Evolutionary conservation across 208 protist genomes (phyloP).

Genomic region (Borovskyia barvae): DNA sequence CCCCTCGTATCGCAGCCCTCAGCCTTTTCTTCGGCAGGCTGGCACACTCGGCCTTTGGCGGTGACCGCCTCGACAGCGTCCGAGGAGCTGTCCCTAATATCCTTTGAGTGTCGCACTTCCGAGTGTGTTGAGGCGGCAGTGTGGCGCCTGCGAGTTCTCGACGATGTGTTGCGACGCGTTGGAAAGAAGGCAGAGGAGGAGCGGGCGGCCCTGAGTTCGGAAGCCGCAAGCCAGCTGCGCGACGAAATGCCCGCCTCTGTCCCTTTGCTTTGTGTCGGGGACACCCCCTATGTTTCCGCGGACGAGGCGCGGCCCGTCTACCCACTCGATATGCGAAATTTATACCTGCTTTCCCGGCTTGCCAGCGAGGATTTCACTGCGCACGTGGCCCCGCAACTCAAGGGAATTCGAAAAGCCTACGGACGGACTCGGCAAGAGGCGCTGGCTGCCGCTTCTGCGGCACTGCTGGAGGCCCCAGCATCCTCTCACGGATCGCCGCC

Average conservation of each 20-base stretch:
- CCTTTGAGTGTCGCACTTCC: slow-evolving; percentile 6
- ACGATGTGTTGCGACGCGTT: slow-evolving; percentile 6
- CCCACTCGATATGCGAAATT: slow-evolving; percentile 60
- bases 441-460: slow-evolving; percentile 3
- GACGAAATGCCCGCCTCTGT: not conserved
- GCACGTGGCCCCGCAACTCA: slow-evolving; percentile 32
- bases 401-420: too few species aligned
- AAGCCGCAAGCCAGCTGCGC: not conserved
- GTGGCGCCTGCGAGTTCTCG: slow-evolving; percentile 17
- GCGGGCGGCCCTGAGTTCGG: not conserved
- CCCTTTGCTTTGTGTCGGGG: slow-evolving; percentile 18
- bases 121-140: not conserved
- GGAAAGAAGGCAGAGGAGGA: not conserved
- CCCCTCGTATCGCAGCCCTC: too few species aligned
- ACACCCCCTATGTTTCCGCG: slow-evolving; percentile 27
- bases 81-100: not conserved
- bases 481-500: not conserved
- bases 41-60: too few species aligned
- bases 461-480: not conserved
- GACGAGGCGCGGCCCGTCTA: slow-evolving; percentile 31
- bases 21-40: too few species aligned
- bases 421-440: slow-evolving; percentile 31
- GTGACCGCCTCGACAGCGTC: too few species aligned
- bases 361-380: slow-evolving; percentile 53
- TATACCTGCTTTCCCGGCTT: slow-evolving; percentile 60